Base-by-base conservation (phyloP, 1,284 basidiomycete species). In the Puccinia coronata region DNA sequence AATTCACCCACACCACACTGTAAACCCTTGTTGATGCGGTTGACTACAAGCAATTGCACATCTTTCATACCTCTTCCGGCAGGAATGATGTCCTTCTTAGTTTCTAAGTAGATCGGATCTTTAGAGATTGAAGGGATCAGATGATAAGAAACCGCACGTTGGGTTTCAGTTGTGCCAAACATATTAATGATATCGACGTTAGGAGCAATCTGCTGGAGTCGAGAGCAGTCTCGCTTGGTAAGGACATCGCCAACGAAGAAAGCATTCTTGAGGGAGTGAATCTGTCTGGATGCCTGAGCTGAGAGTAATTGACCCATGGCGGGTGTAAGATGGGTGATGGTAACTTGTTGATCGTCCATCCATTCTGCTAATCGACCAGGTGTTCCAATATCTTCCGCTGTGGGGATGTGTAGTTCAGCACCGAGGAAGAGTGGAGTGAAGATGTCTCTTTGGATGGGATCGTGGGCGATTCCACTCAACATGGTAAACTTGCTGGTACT, bases 231-330 rank as follows among this genome's bases (percentile, higher is more conserved):
- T 69, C 97, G 92, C 88, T 99, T 99, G 83, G 97, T 99, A 82
- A 99, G 91, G 49, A 99, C 92, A 86, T 99, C 97, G n/a, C 97
- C 97, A 80, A 99, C 97, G 85, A 99, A 99, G 89, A 99, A 99
- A 14, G 97, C 97, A 84, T 94, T 95, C 55, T 87, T 88, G 36
- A 99, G 91, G 11, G 92, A 90, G 0, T 94, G 92, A 83, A 99
- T 98, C 85, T 93, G 91, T 25, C 91, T 89, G 0, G 92, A 94
- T 0, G 96, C 96, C 87, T 98, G 95, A 0, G 96, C 95, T 11
- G 96, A 98, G 72, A 99, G 92, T 18, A 99, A 91, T 87, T 99
- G 97, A 84, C 97, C 97, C 96, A 99, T 99, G 63, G 97, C 96
- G 82, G 95, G 95, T 0, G 97, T 99, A 39, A 99, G 89, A 86